phyloP scores from a whole-genome alignment of 164 flowering plant species.

The Aristolochia contorta region DNA sequence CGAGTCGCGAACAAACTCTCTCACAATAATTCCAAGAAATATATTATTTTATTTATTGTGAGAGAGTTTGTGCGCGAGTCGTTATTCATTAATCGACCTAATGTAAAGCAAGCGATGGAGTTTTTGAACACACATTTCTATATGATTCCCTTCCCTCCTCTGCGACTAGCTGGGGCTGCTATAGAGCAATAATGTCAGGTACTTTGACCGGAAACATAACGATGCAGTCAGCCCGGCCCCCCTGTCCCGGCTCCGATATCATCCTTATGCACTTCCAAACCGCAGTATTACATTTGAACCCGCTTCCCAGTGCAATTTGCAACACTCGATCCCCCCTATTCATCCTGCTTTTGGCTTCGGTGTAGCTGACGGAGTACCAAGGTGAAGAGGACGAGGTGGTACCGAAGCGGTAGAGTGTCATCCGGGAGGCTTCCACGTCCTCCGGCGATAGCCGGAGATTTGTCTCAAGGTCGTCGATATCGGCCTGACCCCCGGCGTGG shows the following conservation, averaged over 20 bases:
- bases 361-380: conserved; percentile 75
- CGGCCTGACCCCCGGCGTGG: conserved; percentile 81
- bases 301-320: conserved; percentile 81
- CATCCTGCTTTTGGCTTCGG: conserved; percentile 70
- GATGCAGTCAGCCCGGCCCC: conserved; percentile 75
- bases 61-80: too few relatives aligned
- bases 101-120: too few relatives aligned
- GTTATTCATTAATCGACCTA: too few relatives aligned
- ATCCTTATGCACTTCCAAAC: conserved; percentile 60
- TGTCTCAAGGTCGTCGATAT: conserved; percentile 84
- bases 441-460: conserved; percentile 40
- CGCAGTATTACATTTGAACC: conserved; percentile 78
- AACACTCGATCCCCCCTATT: conserved; percentile 52
- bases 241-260: conserved; percentile 40
- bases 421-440: conserved; percentile 73
- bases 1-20: too few relatives aligned
- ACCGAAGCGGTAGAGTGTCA: conserved; percentile 75
- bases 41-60: too few relatives aligned
- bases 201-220: conserved; percentile 44
- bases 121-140: too few relatives aligned
- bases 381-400: conserved; percentile 72
- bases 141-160: too few relatives aligned
- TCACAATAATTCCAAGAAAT: too few relatives aligned
- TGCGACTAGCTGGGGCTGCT: too few relatives aligned
- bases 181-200: too few relatives aligned